A percentile compares a stretch with the other conserved stretches of the same genome.
Evolutionary conservation across 345 rosid genomes (phyloP).

Genomic region (Reutealis trisperma): DNA sequence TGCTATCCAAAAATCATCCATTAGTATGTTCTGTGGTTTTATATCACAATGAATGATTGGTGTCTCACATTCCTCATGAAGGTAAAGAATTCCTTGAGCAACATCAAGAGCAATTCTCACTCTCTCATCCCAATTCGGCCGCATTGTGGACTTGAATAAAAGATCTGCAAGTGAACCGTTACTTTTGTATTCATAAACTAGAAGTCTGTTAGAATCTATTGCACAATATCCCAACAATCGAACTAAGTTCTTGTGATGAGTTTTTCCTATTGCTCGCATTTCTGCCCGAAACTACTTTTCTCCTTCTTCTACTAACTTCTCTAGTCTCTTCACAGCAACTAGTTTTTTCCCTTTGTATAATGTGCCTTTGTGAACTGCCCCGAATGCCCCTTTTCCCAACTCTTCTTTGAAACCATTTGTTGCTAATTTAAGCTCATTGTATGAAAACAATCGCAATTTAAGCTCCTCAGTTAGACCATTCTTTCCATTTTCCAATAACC

Average conservation of each 20-base stretch:
- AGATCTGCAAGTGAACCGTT: constrained; percentile 31
- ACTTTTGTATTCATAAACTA: constrained; percentile 23
- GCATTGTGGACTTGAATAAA: constrained; percentile 13
- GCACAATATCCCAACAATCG: constrained; percentile 15
- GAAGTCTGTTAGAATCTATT: constrained; percentile 2
- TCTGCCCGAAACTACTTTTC: constrained; percentile 29
- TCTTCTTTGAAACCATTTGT: constrained; percentile 15
- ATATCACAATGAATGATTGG: constrained; percentile 29
- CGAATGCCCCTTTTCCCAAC: constrained; percentile 21
- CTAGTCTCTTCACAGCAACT: constrained; percentile 31
- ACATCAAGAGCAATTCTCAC: constrained; percentile 12
- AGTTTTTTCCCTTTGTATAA: constrained; percentile 2
- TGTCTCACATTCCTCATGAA: constrained; percentile 27
- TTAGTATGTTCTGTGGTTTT: constrained; percentile 30
- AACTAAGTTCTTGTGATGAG: constrained; percentile 16
- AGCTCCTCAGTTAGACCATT: constrained; percentile 13
- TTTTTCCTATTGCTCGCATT: constrained; percentile 22
- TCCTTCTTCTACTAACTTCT: constrained; percentile 22
- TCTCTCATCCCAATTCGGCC: constrained; percentile 28
- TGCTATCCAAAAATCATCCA: constrained; percentile 16
- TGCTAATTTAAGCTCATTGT: constrained; percentile 7
- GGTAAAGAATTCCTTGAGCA: constrained; percentile 25
- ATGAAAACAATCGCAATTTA: constrained; percentile 6
- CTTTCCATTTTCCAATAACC: constrained; percentile 1
- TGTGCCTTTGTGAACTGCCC: constrained; percentile 29